Base-by-base conservation (phyloP, 768 basidiomycete genomes). In the Wakefieldia striispora region DNA sequence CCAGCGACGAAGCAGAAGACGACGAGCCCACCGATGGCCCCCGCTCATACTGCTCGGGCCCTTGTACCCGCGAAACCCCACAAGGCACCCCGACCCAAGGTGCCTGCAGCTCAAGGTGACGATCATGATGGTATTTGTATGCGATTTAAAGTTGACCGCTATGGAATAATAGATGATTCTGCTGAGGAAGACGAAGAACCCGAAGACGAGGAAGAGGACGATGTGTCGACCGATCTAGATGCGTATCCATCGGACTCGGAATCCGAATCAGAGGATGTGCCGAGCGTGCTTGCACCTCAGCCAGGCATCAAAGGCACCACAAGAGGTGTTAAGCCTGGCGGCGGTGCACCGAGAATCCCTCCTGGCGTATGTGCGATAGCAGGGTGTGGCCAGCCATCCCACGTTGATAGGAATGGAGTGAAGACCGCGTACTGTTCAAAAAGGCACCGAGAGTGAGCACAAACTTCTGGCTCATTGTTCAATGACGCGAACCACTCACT, bases 361-460 rank as follows among this genome's bases (percentile, higher is more conserved):
- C 43, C 53, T 72, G 79, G 72, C 16, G 66, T 62, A 47, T 86
- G 83, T 55, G 72, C 75, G 55, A 74, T 84, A 57, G 77, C 78
- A 56, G 76, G 75, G 47, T 86, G 83, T 63, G 74, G 74, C 45
- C 69, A 84, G 63, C 75, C 75, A 54, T 77, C 76, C 54, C 77
- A 82, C 58, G 70, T 80, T 55, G 78, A 83, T 64, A 68, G 71
- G 51, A 72, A 74, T 57, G 82, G 82, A 16, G 55, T 69, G 49
- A 77, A 71, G 60, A 67, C 70, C 40, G 74, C 75, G 40, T 85
- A 81, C 57, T 85, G 84, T 57, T 84, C 82, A 5, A 66, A 68
- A 66, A 73, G 75, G 47, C 83, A 84, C 65, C 72, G 82, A 54
- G 82, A 86, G 84, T 85, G 57, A 59, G 83, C 75, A n/a, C 23